phyloP scores from a whole-genome alignment of 345 rosid species.

The Capsella bursapastoris region DNA sequence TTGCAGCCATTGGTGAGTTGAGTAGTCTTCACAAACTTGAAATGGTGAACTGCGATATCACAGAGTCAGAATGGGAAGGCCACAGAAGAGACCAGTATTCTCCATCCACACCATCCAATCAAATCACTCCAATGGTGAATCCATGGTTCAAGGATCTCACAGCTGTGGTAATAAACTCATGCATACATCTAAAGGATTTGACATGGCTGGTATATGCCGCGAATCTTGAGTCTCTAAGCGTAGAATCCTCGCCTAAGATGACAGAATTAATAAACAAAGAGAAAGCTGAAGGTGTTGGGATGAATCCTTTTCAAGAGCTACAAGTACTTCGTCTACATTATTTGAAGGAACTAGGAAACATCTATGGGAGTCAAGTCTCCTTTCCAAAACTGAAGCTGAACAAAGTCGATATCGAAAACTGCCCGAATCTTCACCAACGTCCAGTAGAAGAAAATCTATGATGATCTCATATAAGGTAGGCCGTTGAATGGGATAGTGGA shows the following conservation, averaged over 20 bases:
- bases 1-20: constrained; percentile 13
- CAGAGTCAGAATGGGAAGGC: constrained; percentile 1
- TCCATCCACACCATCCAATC: constrained; percentile 5
- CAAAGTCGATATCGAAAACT: not conserved
- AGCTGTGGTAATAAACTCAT: constrained; percentile 17
- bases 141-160: constrained; percentile 22
- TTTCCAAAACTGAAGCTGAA: constrained; percentile 8
- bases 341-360: not conserved
- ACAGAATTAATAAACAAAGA: constrained; percentile 3
- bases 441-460: not conserved
- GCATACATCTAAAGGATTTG: constrained; percentile 15
- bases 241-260: not conserved
- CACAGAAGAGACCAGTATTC: not conserved
- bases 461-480: not conserved
- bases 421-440: not conserved
- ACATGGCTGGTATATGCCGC: constrained; percentile 25
- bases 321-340: constrained; percentile 4
- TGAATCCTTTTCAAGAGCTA: constrained; percentile 13
- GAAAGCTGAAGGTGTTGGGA: not conserved
- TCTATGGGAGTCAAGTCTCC: constrained; percentile 3
- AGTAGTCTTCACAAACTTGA: constrained; percentile 20
- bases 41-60: constrained; percentile 7
- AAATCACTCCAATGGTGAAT: not conserved
- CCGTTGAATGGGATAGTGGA: not conserved
- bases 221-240: constrained; percentile 16